These are phyloP conservation scores for Penicillium chermesinum DNA, from an alignment of 495 filamentous ascomycete species.

Conservation along the genomic window DNA sequence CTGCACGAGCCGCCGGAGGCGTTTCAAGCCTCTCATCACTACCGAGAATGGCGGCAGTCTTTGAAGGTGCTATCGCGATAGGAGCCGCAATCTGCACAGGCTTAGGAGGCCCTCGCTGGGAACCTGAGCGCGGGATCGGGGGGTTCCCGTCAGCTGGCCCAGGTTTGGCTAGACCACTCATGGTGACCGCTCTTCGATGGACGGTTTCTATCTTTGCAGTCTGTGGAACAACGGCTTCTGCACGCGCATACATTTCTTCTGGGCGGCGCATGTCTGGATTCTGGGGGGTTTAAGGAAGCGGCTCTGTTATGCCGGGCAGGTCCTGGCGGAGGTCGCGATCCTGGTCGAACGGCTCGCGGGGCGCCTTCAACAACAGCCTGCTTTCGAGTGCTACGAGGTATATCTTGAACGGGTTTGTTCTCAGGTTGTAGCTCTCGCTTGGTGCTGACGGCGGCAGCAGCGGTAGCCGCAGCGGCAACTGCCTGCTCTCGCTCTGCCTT, in stretches of 20 bases:
- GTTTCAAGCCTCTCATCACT: constrained; percentile 16
- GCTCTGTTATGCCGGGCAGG: constrained; percentile 16
- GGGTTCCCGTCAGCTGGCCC: constrained; percentile 6
- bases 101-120: constrained; percentile 9
- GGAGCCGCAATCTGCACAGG: constrained; percentile 1
- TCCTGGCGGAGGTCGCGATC: constrained; percentile 7
- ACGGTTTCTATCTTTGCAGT: constrained; percentile 21
- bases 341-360: constrained; percentile 1
- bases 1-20: constrained; percentile 12
- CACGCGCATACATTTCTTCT: constrained; percentile 17
- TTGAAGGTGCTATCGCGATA: neutral
- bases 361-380: constrained; percentile 1
- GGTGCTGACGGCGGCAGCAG: constrained; percentile 3
- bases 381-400: neutral
- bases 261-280: constrained; percentile 9
- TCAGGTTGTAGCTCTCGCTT: constrained; percentile 8
- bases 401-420: neutral
- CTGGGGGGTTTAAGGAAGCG: constrained; percentile 15
- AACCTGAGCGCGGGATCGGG: constrained; percentile 11
- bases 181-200: constrained; percentile 27
- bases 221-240: constrained; percentile 8
- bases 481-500: constrained; percentile 23
- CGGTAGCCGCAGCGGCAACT: constrained; percentile 9
- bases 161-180: constrained; percentile 23
- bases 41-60: neutral